Conservation (phyloP, 1,139 yeast species). For the Scheffersomyces parashehatae region DNA sequence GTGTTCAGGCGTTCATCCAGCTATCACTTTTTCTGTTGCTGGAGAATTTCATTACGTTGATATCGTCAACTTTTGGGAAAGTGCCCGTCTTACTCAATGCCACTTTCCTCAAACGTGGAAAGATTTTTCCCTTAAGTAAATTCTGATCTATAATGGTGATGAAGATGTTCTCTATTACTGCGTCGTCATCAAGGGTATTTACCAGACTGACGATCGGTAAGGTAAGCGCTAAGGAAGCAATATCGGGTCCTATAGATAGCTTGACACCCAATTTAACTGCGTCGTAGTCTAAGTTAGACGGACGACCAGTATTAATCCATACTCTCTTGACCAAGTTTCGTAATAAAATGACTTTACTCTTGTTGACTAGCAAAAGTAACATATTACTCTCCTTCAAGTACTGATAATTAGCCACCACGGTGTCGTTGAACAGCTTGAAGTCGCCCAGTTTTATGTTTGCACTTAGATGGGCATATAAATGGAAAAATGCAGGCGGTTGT, state of each 20-base stretch:
- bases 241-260: constrained; percentile 10
- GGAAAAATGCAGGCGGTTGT: constrained; percentile 29
- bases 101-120: constrained; percentile 43
- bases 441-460: constrained; percentile 42
- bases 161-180: constrained; percentile 47
- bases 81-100: constrained; percentile 52
- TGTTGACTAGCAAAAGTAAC: constrained; percentile 37
- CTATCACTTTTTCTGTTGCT: constrained; percentile 10
- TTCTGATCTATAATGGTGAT: constrained; percentile 54
- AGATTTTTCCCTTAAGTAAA: constrained; percentile 52
- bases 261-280: constrained; percentile 22
- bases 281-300: constrained; percentile 32
- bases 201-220: constrained; percentile 7
- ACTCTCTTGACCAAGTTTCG: constrained; percentile 45
- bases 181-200: constrained; percentile 19
- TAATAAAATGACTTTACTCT: constrained; percentile 43
- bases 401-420: constrained; percentile 28
- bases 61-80: constrained; percentile 47
- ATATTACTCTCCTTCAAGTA: constrained; percentile 39
- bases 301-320: constrained; percentile 32
- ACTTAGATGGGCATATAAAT: constrained; percentile 38
- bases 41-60: constrained; percentile 27
- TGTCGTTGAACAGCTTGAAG: constrained; percentile 29
- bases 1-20: constrained; percentile 12
- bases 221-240: constrained; percentile 1